These are phyloP conservation scores for Marasmius oreades DNA, from an alignment of 1,284 basidiomycete species.

Conservation along the genomic window DNA sequence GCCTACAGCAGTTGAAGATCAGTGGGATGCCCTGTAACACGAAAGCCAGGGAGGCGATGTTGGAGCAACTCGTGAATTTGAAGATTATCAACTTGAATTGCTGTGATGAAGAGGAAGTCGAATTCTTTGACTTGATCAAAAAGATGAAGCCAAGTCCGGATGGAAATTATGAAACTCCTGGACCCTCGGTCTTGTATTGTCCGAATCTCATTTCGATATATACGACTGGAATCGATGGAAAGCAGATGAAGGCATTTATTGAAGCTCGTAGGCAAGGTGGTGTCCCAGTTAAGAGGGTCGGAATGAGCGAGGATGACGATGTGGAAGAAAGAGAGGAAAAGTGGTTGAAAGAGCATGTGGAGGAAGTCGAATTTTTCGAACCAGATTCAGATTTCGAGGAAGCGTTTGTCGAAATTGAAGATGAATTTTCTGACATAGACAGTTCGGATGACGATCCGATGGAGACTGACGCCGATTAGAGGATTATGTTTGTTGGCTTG, in stretches of 20 bases:
- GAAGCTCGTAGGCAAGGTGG: slow-evolving; percentile 35
- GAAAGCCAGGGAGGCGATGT: slow-evolving; percentile 31
- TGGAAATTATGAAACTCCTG: slow-evolving; percentile 4
- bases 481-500: too few relatives aligned
- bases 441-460: slow-evolving; percentile 18
- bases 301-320: slow-evolving; percentile 38
- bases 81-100: slow-evolving; percentile 42
- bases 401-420: slow-evolving; percentile 8
- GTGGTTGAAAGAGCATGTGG: slow-evolving; percentile 46
- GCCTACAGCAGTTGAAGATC: slow-evolving; percentile 47
- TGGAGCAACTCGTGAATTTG: slow-evolving; percentile 42
- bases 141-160: slow-evolving; percentile 10
- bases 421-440: slow-evolving; percentile 24
- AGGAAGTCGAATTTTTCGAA: slow-evolving; percentile 46
- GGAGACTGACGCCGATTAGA: slow-evolving; percentile 20
- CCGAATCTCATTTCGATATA: slow-evolving; percentile 42
- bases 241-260: slow-evolving; percentile 41
- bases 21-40: slow-evolving; percentile 39
- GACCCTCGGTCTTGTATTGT: slow-evolving; percentile 26
- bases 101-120: slow-evolving; percentile 25
- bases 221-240: slow-evolving; percentile 39
- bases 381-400: slow-evolving; percentile 40
- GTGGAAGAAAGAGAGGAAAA: slow-evolving; percentile 32
- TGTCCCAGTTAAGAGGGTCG: slow-evolving; percentile 41
- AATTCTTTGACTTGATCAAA: slow-evolving; percentile 39